phyloP scores from a whole-genome alignment of 768 basidiomycete species.

The Tylopilus cervinicoccineus region DNA sequence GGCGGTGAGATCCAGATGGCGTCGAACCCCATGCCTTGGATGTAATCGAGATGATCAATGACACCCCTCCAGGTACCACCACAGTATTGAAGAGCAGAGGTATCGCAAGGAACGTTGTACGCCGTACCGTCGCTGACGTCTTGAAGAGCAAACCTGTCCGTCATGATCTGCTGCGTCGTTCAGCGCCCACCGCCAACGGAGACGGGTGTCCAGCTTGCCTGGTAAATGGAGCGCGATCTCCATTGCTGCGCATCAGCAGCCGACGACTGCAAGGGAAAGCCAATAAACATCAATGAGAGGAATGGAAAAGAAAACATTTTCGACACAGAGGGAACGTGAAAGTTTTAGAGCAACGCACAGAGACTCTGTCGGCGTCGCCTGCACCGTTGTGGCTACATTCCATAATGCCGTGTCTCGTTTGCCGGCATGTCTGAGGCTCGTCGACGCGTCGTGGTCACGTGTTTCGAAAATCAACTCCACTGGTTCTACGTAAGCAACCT shows the following conservation, averaged over 20 bases:
- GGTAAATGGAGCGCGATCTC: conserved; percentile 54
- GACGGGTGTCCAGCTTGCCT: conserved; percentile 28
- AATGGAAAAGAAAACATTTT: conserved; percentile 12
- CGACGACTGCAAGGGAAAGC: conserved; percentile 7
- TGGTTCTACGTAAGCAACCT: conserved; percentile 6
- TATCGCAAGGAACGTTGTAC: conserved; percentile 41
- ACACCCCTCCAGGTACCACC: conserved; percentile 56
- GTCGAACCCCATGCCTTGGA: conserved; percentile 59
- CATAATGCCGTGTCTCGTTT: conserved; percentile 20
- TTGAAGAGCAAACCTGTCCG: conserved; percentile 58
- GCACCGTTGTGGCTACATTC: conserved; percentile 15
- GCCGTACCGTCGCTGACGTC: conserved; percentile 26
- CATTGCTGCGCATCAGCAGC: conserved; percentile 45
- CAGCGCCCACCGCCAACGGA: background rate
- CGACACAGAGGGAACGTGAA: background rate
- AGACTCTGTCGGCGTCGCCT: too few relatives aligned
- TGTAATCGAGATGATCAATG: conserved; percentile 55
- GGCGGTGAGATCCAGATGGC: conserved; percentile 58
- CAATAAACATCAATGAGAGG: conserved; percentile 5
- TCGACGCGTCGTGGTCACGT: conserved; percentile 25
- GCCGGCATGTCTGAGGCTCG: conserved; percentile 19
- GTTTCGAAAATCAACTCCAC: conserved; percentile 20
- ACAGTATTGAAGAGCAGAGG: conserved; percentile 46
- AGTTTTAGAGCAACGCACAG: conserved; percentile 5
- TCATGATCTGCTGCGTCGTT: conserved; percentile 37